Evolutionary conservation across 768 basidiomycete species (phyloP).

Genomic region (Russula sp.): DNA sequence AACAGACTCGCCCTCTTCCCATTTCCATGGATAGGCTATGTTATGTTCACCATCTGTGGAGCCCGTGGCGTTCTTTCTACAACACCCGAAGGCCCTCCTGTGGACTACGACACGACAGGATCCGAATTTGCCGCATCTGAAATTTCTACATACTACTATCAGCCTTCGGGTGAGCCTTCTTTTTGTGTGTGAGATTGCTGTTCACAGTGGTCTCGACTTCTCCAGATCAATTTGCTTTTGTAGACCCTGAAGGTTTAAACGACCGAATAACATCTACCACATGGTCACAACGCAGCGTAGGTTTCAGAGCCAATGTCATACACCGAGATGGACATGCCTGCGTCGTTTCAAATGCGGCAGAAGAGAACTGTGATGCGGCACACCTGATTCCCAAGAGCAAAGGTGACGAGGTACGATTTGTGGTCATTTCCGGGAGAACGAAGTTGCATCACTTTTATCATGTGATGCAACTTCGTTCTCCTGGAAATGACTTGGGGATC

Average conservation of each 20-base stretch:
- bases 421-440: not conserved
- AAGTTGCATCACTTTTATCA: too few relatives aligned
- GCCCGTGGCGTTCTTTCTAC: not conserved
- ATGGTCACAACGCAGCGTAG: too few relatives aligned
- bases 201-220: not conserved
- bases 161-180: not conserved
- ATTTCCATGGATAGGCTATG: not conserved
- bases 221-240: not conserved
- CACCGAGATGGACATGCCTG: not conserved
- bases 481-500: not conserved
- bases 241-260: not conserved
- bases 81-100: not conserved
- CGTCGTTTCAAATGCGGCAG: not conserved
- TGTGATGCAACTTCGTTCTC: not conserved
- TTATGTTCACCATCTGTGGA: slow-evolving; percentile 1
- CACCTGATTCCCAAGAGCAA: not conserved
- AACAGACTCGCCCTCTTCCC: not conserved
- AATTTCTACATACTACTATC: not conserved
- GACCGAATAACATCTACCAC: not conserved
- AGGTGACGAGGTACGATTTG: not conserved
- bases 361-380: not conserved
- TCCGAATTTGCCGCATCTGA: not conserved
- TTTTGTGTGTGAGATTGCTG: not conserved
- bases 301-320: not conserved
- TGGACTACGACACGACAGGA: not conserved